Evolutionary conservation across 2,329 filamentous ascomycete genomes (phyloP).

Genomic region (Curvularia lunata): DNA sequence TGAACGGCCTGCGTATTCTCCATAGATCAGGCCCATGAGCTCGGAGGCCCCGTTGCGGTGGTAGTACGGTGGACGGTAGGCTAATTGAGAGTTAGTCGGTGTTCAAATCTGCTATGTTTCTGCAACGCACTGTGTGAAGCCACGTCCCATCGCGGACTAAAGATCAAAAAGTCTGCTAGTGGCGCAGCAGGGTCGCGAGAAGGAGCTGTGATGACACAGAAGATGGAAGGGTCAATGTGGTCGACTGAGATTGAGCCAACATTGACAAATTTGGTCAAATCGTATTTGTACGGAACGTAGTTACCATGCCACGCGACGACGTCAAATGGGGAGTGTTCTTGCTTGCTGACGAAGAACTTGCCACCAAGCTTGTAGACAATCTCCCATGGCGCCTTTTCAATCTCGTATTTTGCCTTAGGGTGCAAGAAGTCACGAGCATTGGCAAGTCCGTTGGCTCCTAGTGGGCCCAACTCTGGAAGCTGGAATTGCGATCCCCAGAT

Average conservation of each 20-base stretch:
- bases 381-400: constrained; percentile 53
- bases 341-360: constrained; percentile 67
- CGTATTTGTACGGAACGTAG: constrained; percentile 79
- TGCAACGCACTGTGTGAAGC: constrained; percentile 55
- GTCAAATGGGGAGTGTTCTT: constrained; percentile 77
- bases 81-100: constrained; percentile 9
- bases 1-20: constrained; percentile 59
- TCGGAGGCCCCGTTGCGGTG: constrained; percentile 71
- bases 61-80: constrained; percentile 61
- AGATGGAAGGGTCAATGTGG: constrained; percentile 80
- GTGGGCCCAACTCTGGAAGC: constrained; percentile 48
- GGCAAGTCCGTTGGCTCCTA: constrained; percentile 50
- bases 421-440: constrained; percentile 70
- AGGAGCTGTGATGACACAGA: constrained; percentile 68
- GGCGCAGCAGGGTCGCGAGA: constrained; percentile 66
- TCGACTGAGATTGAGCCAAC: constrained; percentile 77
- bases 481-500: constrained; percentile 51
- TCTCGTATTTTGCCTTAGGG: constrained; percentile 70
- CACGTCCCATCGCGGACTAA: constrained; percentile 69
- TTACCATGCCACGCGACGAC: constrained; percentile 82
- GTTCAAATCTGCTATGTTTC: background rate
- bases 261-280: constrained; percentile 76
- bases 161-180: constrained; percentile 69
- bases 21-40: constrained; percentile 69
- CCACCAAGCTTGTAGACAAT: constrained; percentile 64